Conservation (phyloP, 2,329 filamentous ascomycete species). For the Amylocarpus encephaloides region DNA sequence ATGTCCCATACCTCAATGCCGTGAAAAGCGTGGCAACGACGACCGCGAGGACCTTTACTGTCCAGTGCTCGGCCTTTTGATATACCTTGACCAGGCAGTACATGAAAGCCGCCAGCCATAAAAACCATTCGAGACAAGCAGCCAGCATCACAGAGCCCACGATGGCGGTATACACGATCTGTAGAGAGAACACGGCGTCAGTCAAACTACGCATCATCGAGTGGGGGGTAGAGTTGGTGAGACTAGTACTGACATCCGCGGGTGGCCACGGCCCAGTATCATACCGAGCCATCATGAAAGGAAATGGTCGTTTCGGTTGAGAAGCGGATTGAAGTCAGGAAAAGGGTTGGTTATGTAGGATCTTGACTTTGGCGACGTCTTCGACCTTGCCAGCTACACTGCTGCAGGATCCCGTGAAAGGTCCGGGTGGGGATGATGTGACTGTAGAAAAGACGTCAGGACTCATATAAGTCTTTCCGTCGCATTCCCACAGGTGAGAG, state of each 20-base stretch:
- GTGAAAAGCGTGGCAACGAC: constrained; percentile 69
- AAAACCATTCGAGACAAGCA: constrained; percentile 85
- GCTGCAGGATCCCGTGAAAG: constrained; percentile 6
- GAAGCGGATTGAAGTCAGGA: too few species aligned
- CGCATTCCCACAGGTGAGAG: background rate
- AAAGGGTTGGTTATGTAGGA: background rate
- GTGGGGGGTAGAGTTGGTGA: background rate
- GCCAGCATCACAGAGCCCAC: constrained; percentile 76
- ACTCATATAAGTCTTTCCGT: background rate
- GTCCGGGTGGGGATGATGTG: background rate
- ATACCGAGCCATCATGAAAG: constrained; percentile 36
- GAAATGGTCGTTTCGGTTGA: background rate
- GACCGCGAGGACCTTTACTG: constrained; percentile 70
- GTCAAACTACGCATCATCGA: constrained; percentile 1
- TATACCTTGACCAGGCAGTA: constrained; percentile 89
- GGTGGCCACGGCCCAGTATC: constrained; percentile 44
- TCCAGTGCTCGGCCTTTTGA: constrained; percentile 83
- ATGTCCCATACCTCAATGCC: constrained; percentile 56
- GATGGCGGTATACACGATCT: constrained; percentile 83
- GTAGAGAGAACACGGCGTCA: constrained; percentile 12
- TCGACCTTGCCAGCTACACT: background rate
- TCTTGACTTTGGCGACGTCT: background rate
- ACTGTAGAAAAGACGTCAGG: background rate
- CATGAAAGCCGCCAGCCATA: constrained; percentile 89
- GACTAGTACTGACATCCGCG: constrained; percentile 38